These are phyloP conservation scores for Eragrostis curvula DNA, from an alignment of 176 grass and related monocot genomes.

Conservation along the genomic window DNA sequence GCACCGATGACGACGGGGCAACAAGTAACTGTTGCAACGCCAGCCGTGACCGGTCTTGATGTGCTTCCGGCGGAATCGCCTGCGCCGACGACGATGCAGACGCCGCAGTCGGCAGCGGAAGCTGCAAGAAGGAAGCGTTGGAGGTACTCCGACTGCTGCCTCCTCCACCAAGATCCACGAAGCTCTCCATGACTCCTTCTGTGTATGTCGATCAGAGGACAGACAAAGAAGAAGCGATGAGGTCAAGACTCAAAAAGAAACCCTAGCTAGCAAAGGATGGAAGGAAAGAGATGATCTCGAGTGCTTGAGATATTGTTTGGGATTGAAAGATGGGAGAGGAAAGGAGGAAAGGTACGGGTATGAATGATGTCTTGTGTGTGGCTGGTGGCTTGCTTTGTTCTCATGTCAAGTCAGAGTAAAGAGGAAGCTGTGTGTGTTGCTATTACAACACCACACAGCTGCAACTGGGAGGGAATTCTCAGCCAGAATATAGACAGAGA, in stretches of 20 bases:
- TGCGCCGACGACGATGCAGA: constrained; percentile 21
- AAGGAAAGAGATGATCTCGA: constrained; percentile 28
- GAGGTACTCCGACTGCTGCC: constrained; percentile 47
- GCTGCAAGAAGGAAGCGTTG: constrained; percentile 63
- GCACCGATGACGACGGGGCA: neutral
- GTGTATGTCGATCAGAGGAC: neutral
- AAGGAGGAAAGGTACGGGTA: constrained; percentile 23
- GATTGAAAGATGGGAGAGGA: constrained; percentile 14
- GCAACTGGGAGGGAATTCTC: constrained; percentile 13
- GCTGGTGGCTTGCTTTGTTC: constrained; percentile 86
- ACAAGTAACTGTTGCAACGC: constrained; percentile 49
- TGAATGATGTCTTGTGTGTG: constrained; percentile 43
- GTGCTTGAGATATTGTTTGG: neutral
- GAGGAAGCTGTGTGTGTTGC: constrained; percentile 38
- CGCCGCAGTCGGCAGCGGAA: constrained; percentile 40
- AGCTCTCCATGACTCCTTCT: constrained; percentile 34
- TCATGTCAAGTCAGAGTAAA: constrained; percentile 84
- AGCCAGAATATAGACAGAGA: constrained; percentile 23
- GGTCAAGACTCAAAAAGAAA: constrained; percentile 34
- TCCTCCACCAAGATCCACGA: constrained; percentile 49
- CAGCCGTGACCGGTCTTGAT: constrained; percentile 29
- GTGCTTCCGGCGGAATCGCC: constrained; percentile 29
- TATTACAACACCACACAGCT: constrained; percentile 7
- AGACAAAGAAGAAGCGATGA: constrained; percentile 4
- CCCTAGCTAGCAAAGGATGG: constrained; percentile 29